These are phyloP conservation scores for Boletus holoroseus DNA, from an alignment of 1,284 basidiomycete species.

Conservation along the genomic window DNA sequence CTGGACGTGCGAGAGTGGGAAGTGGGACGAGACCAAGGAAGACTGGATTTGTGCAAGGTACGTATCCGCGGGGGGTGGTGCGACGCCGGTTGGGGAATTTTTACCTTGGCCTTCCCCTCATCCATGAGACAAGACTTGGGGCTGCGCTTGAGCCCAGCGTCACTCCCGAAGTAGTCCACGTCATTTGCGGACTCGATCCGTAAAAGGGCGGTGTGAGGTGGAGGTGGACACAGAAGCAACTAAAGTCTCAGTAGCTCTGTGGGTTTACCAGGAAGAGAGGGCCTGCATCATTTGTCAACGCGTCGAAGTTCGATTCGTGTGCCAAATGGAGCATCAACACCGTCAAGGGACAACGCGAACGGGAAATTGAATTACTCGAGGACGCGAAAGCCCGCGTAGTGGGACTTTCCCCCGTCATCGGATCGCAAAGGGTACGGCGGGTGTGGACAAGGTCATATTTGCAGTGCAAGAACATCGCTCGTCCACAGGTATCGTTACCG, in stretches of 20 bases:
- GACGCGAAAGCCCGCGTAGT: conserved; percentile 6
- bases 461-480: conserved; percentile 11
- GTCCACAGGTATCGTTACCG: not conserved
- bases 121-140: too few species aligned
- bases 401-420: conserved; percentile 6
- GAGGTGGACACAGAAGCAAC: too few species aligned
- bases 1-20: conserved; percentile 10
- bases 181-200: too few species aligned
- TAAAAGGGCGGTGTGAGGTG: too few species aligned
- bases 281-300: too few species aligned
- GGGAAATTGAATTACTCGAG: conserved; percentile 8
- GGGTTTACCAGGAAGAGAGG: too few species aligned
- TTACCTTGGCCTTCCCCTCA: too few species aligned
- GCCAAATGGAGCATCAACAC: conserved; percentile 10
- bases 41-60: conserved; percentile 10
- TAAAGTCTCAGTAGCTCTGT: too few species aligned
- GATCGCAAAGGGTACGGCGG: conserved; percentile 9
- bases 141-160: too few species aligned
- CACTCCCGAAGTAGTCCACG: too few species aligned
- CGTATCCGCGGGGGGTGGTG: not conserved
- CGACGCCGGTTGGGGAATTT: too few species aligned
- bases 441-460: not conserved
- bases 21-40: conserved; percentile 15
- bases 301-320: too few species aligned
- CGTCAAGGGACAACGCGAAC: conserved; percentile 8